These are phyloP conservation scores for Paraphoma sp. DNA, from an alignment of 2,329 filamentous ascomycete species.

Conservation along the genomic window DNA sequence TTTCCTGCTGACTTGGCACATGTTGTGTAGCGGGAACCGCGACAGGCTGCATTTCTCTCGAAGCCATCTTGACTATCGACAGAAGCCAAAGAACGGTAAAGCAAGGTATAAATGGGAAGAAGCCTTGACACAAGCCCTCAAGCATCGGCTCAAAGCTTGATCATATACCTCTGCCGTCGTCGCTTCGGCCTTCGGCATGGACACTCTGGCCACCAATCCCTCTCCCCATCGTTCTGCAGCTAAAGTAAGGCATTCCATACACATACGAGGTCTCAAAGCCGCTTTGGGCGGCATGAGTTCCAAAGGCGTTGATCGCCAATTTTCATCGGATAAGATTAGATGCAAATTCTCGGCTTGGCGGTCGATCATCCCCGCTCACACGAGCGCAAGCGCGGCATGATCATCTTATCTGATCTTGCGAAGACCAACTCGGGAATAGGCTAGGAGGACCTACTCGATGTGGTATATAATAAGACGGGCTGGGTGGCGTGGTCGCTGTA, in stretches of 20 bases:
- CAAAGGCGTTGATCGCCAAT: not conserved
- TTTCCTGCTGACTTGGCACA: not conserved
- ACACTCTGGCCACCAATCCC: not conserved
- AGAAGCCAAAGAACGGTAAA: too few relatives aligned
- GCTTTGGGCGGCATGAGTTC: not conserved
- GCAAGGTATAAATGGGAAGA: not conserved
- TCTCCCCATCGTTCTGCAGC: not conserved
- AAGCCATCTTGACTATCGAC: not conserved
- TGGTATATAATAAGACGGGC: not conserved
- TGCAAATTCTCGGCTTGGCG: constrained; percentile 13
- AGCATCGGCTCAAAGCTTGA: not conserved
- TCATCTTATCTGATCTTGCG: not conserved
- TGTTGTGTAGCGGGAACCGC: not conserved
- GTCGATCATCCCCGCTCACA: constrained; percentile 9
- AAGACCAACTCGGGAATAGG: not conserved
- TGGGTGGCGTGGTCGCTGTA: not conserved
- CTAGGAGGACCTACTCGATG: not conserved
- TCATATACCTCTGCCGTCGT: not conserved
- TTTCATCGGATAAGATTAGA: constrained; percentile 14
- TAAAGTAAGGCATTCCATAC: not conserved
- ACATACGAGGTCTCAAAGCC: not conserved
- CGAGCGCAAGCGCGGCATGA: not conserved
- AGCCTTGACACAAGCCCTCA: not conserved
- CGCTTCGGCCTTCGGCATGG: not conserved
- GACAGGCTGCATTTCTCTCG: not conserved